Evolutionary conservation across 2,329 filamentous ascomycete genomes (phyloP).

Genomic region (Hypoxylon rubiginosum): DNA sequence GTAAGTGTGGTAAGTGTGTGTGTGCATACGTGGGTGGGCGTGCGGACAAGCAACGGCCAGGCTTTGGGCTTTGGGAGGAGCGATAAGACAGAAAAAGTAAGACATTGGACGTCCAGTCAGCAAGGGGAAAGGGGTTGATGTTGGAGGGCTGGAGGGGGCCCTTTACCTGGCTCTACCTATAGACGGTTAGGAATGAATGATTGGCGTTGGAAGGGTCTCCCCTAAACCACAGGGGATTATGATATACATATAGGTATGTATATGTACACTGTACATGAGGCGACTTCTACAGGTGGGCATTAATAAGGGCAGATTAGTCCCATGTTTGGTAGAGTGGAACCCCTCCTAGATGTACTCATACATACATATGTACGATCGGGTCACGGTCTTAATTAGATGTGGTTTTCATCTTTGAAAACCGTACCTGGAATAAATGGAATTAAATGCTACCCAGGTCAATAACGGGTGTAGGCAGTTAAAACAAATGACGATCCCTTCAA

Average conservation of each 20-base stretch:
- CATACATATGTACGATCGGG: slow-evolving; percentile 10
- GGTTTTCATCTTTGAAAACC: slow-evolving; percentile 5
- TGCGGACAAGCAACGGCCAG: neutral
- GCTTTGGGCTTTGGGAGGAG: slow-evolving; percentile 1
- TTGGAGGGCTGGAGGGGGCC: slow-evolving; percentile 14
- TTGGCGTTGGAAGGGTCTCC: slow-evolving; percentile 41
- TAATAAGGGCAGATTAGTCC: slow-evolving; percentile 6
- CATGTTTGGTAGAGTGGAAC: slow-evolving; percentile 21
- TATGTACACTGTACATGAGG: slow-evolving; percentile 30
- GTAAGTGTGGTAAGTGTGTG: slow-evolving; percentile 26
- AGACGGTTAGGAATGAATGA: slow-evolving; percentile 28
- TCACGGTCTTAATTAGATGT: slow-evolving; percentile 24
- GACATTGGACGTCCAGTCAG: slow-evolving; percentile 38
- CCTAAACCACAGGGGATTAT: slow-evolving; percentile 32
- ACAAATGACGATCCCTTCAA: slow-evolving; percentile 38
- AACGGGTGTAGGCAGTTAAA: slow-evolving; percentile 16
- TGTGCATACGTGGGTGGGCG: slow-evolving; percentile 11
- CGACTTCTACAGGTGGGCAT: slow-evolving; percentile 6
- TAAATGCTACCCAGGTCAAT: neutral
- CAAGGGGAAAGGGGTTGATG: slow-evolving; percentile 36
- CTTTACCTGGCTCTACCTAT: slow-evolving; percentile 2
- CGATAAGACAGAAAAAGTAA: slow-evolving; percentile 34
- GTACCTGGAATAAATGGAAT: slow-evolving; percentile 4
- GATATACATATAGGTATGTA: too few species aligned
- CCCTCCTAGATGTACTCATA: slow-evolving; percentile 16